Evolutionary conservation across 805 yeast genomes (phyloP).

Genomic region (Candida lessepsii): DNA sequence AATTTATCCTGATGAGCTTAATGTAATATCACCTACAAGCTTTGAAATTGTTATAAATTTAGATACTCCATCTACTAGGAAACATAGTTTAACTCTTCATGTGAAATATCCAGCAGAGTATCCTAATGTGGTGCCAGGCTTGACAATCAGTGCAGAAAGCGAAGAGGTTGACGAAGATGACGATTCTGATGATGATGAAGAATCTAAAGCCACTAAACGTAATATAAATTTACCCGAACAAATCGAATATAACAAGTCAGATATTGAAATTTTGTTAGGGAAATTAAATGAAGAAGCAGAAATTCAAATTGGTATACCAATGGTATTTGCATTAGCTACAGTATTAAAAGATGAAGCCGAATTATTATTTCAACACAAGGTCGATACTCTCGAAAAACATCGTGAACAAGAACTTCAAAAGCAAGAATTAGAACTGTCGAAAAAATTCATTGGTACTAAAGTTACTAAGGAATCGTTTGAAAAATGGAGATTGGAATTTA

Average conservation of each 20-base stretch:
- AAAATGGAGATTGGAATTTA: slow-evolving; percentile 70
- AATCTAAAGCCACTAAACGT: slow-evolving; percentile 37
- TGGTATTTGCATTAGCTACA: slow-evolving; percentile 76
- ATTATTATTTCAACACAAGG: slow-evolving; percentile 52
- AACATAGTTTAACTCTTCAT: slow-evolving; percentile 54
- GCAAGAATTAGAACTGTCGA: slow-evolving; percentile 80
- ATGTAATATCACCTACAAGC: slow-evolving; percentile 25
- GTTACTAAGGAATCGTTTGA: slow-evolving; percentile 77
- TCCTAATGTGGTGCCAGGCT: slow-evolving; percentile 75
- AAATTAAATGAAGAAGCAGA: slow-evolving; percentile 60
- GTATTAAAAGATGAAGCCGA: slow-evolving; percentile 83
- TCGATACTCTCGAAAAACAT: slow-evolving; percentile 19
- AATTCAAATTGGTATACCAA: slow-evolving; percentile 87
- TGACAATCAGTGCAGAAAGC: slow-evolving; percentile 40
- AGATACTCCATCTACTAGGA: slow-evolving; percentile 64
- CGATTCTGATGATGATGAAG: slow-evolving; percentile 36
- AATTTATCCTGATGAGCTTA: slow-evolving; percentile 89
- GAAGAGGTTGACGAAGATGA: slow-evolving; percentile 28
- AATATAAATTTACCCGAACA: slow-evolving; percentile 56
- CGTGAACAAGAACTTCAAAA: slow-evolving; percentile 59
- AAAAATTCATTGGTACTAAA: slow-evolving; percentile 86
- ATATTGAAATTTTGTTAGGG: slow-evolving; percentile 38
- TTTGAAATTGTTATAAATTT: slow-evolving; percentile 60
- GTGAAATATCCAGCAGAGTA: slow-evolving; percentile 75
- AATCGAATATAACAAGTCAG: slow-evolving; percentile 53